These are phyloP conservation scores for Tricholoma saponaceum DNA, from an alignment of 768 basidiomycete species.

Conservation along the genomic window DNA sequence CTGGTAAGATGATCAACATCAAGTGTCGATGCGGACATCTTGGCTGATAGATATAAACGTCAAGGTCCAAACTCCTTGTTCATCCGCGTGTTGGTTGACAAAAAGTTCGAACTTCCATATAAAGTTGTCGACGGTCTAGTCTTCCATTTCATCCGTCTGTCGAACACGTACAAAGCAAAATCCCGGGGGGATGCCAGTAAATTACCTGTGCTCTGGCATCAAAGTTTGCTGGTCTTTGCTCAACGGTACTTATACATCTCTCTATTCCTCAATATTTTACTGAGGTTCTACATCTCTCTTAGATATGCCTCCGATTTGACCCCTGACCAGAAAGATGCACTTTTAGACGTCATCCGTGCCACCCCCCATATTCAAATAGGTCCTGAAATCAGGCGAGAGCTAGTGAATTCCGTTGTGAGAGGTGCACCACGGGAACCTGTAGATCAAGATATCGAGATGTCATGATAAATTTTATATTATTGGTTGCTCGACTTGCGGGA, in stretches of 20 bases:
- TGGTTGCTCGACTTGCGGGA: not conserved
- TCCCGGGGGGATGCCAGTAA: slow-evolving; percentile 67
- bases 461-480: slow-evolving; percentile 23
- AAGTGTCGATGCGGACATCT: not conserved
- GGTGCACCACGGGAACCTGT: slow-evolving; percentile 70
- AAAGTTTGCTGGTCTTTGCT: slow-evolving; percentile 89
- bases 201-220: slow-evolving; percentile 98
- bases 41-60: not conserved
- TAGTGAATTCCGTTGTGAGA: slow-evolving; percentile 81
- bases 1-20: slow-evolving; percentile 44
- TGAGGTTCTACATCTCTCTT: slow-evolving; percentile 2
- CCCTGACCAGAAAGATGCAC: slow-evolving; percentile 94
- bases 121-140: slow-evolving; percentile 97
- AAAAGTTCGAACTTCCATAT: slow-evolving; percentile 96
- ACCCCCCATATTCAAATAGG: slow-evolving; percentile 87
- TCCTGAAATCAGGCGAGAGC: slow-evolving; percentile 84
- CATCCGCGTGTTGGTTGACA: slow-evolving; percentile 94
- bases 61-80: slow-evolving; percentile 89
- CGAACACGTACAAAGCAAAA: slow-evolving; percentile 81
- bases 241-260: slow-evolving; percentile 59
- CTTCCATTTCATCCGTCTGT: slow-evolving; percentile 96
- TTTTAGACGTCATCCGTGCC: slow-evolving; percentile 88
- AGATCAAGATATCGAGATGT: slow-evolving; percentile 67
- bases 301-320: slow-evolving; percentile 95
- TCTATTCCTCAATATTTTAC: not conserved